Evolutionary conservation across 148 eudicot species (phyloP), one percentile per base, ranked within the genome.

Genomic region (Pharnaceum exiguum): DNA sequence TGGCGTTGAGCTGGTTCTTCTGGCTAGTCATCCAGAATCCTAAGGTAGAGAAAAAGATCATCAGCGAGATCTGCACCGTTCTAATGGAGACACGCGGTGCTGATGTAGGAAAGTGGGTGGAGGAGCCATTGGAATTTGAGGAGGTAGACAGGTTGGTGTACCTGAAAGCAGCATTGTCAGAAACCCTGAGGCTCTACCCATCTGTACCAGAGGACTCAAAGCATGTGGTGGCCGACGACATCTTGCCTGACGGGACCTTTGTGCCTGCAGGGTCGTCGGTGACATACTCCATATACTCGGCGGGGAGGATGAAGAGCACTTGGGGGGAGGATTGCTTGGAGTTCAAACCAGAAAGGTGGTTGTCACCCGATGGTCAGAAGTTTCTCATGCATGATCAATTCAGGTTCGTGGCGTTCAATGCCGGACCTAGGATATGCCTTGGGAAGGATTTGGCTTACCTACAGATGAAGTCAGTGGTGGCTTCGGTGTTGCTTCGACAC

Each of bases 121-220:
- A 70, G 0, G 81, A 84, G 74, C 83, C 95, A 7, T 53, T 90
- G 6, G 83, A 23, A 16, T 90, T 82, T 21, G 91, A 87, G 47
- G 97, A 90, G 68, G 87, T 84, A 11, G 95, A 90, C 47, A 79
- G 80, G 12, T 53, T 90, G 44, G 70, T 80, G 5, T 90, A 87
- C 67, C 65, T 90, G 4, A 90, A 87, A 46, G 95, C 97, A 0
- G 89, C 97, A 40, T 64, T 90, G 53, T 82, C 97, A 0, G 97
- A 90, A 37, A 87, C 95, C 3, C 80, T 90, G 29, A 66, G 97
- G 53, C 69, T 90, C 1, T 90, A 90, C 60, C 97, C 97, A 0
- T 90, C 97, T 0, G 97, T 90, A 25, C 95, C 97, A 1, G 97
- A 90, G 79, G 97, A 90, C 70, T 90, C 97, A 1, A 90, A 90